Evolutionary conservation across 495 filamentous ascomycete species (phyloP), one percentile per base, ranked within the genome.

Genomic region (Collariella sp.): DNA sequence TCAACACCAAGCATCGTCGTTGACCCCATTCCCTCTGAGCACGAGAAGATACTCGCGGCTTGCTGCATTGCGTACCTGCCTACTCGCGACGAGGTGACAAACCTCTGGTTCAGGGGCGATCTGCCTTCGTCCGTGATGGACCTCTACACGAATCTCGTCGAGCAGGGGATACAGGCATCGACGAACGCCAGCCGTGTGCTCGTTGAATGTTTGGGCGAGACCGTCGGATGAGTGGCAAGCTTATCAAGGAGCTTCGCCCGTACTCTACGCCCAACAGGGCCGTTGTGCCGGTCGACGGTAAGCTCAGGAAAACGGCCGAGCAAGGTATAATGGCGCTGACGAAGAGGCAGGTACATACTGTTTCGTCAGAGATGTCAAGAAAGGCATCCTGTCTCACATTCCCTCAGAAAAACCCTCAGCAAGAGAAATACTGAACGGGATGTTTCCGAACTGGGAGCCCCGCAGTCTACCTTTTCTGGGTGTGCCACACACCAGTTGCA

Each of bases 21-120:
- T 23, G 93, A 98, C 70, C 88, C 89, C 3, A 83, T 86, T 58
- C 87, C 90, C 9, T 78, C 83, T 16, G 91, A 96, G 67, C 86
- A 89, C 67, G 65, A 79, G n/a, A 76, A 80, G 43, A 82, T 97
- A 46, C 55, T 83, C 22, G 87, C 89, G 5, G 88, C 87, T 15
- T 91, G 86, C 71, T 87, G 91, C 52, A 83, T 97, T n/a, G 93
- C 82, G 3, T 98, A 96, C 67, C 77, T 96, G 68, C 85, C 89
- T 43, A 76, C 74, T 7, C 77, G 91, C 47, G 93, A 98, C 63
- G 94, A 98, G 64, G 81, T 97, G 46, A 96, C 91, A 10, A 87
- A 93, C 62, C 62, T 96, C 12, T 98, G 94, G 93, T 80, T 91
- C 49, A 96, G 89, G 75, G 91, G 94, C 4, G 69, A 76, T 50